Evolutionary conservation across 2,329 filamentous ascomycete genomes (phyloP), one percentile per base, ranked within the genome.

Genomic region (Apiospora malaysiana): DNA sequence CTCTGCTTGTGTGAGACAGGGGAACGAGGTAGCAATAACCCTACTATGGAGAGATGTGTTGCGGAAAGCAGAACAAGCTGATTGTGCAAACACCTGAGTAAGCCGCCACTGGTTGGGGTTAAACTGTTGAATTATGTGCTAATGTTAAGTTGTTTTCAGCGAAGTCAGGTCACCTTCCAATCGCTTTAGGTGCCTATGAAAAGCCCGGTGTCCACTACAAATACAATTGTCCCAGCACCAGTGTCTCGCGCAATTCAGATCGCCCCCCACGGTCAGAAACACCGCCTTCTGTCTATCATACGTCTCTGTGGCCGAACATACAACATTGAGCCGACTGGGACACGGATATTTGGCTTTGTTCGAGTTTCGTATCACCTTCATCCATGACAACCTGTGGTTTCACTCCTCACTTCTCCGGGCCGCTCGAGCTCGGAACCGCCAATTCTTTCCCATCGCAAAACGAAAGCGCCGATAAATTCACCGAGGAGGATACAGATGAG

Each of bases 401-500:
- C 73, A 70, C 66, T 70, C 4, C 46, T 25, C 6, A 49, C 47
- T 16, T 27, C 56, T 12, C 37, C 51, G 68, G 25, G 68, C 70
- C 12, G n/a, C 21, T 46, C n/a, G 2, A 32, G 18, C 8, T 21
- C 21, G 8, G 56, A 23, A 18, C n/a, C 40, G 2, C 76, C 78
- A 45, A 89, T 76, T 0, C 79, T 82, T 78, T 93, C 91, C 92
- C 92, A 95, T 42, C 90, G 88, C 78, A 94, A 95, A 71, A 93
- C 77, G 73, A 94, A 93, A 16, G 88, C 85, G 21, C 93, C 94
- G 6, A 95, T 70, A 74, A 89, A 94, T 0, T 92, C 89, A 1
- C 94, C 94, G 70, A 95, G 87, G 73, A 95, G 89, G 79, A 96
- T 94, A 75, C 90, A 93, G 71, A 95, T 91, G 79, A 96, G 93